These are phyloP conservation scores for Cucurbita moschata DNA, from an alignment of 306 rosid genomes.

Conservation along the genomic window DNA sequence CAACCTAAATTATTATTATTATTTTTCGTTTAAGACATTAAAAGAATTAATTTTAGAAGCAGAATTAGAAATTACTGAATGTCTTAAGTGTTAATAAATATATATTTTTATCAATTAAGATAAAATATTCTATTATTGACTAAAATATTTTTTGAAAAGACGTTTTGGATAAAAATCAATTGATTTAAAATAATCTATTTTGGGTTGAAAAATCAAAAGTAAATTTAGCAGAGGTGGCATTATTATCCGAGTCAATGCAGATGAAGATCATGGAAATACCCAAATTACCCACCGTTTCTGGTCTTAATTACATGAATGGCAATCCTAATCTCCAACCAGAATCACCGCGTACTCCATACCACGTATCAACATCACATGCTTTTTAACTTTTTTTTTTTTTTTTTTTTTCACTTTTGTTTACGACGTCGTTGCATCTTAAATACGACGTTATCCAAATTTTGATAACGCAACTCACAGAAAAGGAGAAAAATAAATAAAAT, in stretches of 20 bases:
- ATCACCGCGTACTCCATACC: neutral
- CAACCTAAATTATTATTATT: neutral
- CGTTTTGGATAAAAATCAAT: too few species aligned
- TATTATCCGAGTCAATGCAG: neutral
- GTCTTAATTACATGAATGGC: neutral
- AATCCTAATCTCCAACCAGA: neutral
- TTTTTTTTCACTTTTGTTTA: neutral
- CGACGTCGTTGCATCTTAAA: neutral
- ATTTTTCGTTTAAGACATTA: neutral
- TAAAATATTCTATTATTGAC: too few species aligned
- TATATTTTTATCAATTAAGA: too few species aligned
- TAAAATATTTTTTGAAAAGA: too few species aligned
- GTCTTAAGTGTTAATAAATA: too few species aligned
- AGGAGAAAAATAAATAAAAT: neutral
- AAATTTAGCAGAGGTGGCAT: neutral
- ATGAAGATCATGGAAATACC: neutral
- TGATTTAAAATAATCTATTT: too few species aligned
- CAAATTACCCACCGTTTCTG: neutral
- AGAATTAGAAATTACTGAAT: too few species aligned
- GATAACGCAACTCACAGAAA: neutral
- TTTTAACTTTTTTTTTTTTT: neutral
- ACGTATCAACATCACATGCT: neutral
- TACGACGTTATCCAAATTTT: slow-evolving; percentile 1
- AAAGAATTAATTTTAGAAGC: too few species aligned
- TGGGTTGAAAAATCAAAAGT: neutral